These are phyloP conservation scores for Salix arbutifolia DNA, from an alignment of 345 rosid species.

Conservation along the genomic window DNA sequence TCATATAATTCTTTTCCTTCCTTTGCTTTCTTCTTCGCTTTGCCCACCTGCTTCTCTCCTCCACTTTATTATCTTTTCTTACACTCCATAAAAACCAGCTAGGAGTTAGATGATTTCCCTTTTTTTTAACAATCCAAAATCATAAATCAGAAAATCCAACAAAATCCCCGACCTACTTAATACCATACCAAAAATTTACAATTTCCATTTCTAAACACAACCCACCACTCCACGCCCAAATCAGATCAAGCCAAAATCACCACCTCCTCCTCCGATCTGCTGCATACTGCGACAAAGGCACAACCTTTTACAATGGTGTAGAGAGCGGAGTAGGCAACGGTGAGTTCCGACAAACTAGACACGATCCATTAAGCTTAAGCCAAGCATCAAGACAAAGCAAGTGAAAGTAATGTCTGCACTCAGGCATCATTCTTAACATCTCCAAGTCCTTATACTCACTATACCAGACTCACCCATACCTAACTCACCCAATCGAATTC, in stretches of 20 bases:
- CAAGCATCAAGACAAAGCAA: constrained; percentile 78
- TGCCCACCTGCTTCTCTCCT: too few species aligned
- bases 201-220: neutral
- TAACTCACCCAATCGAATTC: constrained; percentile 2
- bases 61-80: neutral
- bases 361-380: constrained; percentile 94
- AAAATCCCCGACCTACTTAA: neutral
- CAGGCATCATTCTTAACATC: constrained; percentile 99
- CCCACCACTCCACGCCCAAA: neutral
- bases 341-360: constrained; percentile 97
- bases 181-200: constrained; percentile 17
- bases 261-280: constrained; percentile 69
- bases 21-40: too few species aligned
- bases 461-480: neutral
- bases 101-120: neutral
- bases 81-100: neutral
- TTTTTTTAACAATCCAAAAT: constrained; percentile 2
- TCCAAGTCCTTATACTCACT: constrained; percentile 49
- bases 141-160: constrained; percentile 1
- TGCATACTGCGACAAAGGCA: constrained; percentile 84
- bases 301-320: constrained; percentile 88
- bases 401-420: constrained; percentile 83
- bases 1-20: too few species aligned
- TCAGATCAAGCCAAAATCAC: constrained; percentile 12
- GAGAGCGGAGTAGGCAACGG: constrained; percentile 97